Conservation (phyloP, 441 rosid genomes). For the Isatis lusitanica region DNA sequence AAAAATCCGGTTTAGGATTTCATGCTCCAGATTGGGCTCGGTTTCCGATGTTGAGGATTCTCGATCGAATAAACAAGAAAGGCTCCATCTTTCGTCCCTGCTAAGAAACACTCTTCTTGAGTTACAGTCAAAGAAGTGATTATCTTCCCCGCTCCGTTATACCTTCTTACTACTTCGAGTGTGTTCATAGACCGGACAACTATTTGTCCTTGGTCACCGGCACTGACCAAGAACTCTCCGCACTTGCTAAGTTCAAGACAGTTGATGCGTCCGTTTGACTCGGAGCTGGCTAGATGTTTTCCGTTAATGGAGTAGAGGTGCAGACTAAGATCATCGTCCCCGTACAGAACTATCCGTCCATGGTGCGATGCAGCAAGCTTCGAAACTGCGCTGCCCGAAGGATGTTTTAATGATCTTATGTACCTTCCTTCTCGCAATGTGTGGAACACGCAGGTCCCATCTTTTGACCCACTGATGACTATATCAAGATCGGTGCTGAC, state of each 20-base stretch:
- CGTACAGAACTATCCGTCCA: slow-evolving; percentile 77
- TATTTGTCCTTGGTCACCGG: slow-evolving; percentile 97
- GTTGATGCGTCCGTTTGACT: slow-evolving; percentile 94
- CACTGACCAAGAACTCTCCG: slow-evolving; percentile 91
- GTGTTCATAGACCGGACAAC: slow-evolving; percentile 91
- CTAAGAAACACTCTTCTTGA: slow-evolving; percentile 92
- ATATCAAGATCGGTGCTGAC: slow-evolving; percentile 90
- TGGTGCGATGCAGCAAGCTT: slow-evolving; percentile 89
- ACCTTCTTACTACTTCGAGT: slow-evolving; percentile 78
- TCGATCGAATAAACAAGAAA: slow-evolving; percentile 95
- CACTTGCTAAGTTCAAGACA: slow-evolving; percentile 88
- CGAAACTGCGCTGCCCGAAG: slow-evolving; percentile 82
- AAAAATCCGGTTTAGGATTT: slow-evolving; percentile 49
- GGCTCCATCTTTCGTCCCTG: slow-evolving; percentile 93
- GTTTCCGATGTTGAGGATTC: slow-evolving; percentile 71
- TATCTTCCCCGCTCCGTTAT: slow-evolving; percentile 78
- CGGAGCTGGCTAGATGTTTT: slow-evolving; percentile 87
- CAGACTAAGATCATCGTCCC: slow-evolving; percentile 92
- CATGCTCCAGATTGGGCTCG: slow-evolving; percentile 46
- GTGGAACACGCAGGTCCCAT: slow-evolving; percentile 94
- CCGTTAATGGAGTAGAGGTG: slow-evolving; percentile 94
- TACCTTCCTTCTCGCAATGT: slow-evolving; percentile 91
- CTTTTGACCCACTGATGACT: slow-evolving; percentile 98
- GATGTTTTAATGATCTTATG: slow-evolving; percentile 85
- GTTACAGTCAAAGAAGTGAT: slow-evolving; percentile 85